Conservation (phyloP, 768 basidiomycete species). For the Artomyces pyxidatus region DNA sequence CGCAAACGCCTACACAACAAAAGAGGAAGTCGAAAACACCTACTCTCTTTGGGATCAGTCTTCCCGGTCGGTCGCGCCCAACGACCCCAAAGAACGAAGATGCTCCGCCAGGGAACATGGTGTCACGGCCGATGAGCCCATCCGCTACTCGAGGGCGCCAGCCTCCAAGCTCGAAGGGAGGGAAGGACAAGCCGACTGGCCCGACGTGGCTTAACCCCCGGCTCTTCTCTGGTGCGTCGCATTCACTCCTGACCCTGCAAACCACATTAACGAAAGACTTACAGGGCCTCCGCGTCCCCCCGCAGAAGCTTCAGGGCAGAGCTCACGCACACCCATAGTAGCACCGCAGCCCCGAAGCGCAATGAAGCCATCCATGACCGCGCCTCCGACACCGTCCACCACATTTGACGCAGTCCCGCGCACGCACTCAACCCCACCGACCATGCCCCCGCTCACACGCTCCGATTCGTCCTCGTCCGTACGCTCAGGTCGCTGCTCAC, state of each 20-base stretch:
- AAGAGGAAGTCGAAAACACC: conserved; percentile 34
- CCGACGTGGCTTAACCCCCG: too few species aligned
- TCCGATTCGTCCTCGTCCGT: conserved; percentile 12
- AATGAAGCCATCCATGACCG: not conserved
- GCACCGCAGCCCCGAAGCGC: conserved; percentile 4
- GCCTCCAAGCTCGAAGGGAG: too few species aligned
- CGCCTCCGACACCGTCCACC: not conserved
- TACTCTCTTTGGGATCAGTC: conserved; percentile 38
- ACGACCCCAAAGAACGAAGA: too few species aligned
- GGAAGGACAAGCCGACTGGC: too few species aligned
- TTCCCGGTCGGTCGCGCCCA: conserved; percentile 11
- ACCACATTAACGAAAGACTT: conserved; percentile 7
- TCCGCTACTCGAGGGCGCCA: too few species aligned
- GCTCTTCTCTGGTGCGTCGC: not conserved
- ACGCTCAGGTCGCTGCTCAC: conserved; percentile 27
- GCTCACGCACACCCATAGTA: not conserved
- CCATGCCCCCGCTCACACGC: conserved; percentile 10
- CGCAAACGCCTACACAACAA: conserved; percentile 20
- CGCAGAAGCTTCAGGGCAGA: not conserved
- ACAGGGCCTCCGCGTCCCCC: not conserved
- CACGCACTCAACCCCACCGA: conserved; percentile 16
- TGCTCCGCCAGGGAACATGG: too few species aligned
- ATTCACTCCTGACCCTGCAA: not conserved
- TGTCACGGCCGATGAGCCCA: too few species aligned
- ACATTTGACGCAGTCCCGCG: not conserved